Evolutionary conservation across 2,329 filamentous ascomycete species (phyloP).

Genomic region (Pezizomycotina sp.): DNA sequence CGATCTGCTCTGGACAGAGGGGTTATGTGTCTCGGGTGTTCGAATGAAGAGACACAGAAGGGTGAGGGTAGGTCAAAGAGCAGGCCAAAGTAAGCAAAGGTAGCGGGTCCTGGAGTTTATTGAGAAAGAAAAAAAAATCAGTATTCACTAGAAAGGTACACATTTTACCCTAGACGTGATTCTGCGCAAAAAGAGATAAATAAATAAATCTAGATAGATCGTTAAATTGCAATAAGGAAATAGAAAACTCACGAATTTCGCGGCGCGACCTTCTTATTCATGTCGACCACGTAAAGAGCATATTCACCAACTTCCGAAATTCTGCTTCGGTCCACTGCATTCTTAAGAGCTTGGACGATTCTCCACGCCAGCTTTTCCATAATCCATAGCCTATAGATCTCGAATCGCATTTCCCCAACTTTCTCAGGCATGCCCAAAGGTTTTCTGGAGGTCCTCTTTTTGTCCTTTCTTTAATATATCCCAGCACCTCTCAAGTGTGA

Average conservation of each 20-base stretch:
- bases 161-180: no score
- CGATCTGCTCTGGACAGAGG: slow-evolving; percentile 12
- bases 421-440: slow-evolving; percentile 15
- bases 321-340: slow-evolving; percentile 15
- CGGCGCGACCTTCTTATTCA: slow-evolving; percentile 18
- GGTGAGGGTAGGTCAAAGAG: slow-evolving; percentile 14
- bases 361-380: slow-evolving; percentile 17
- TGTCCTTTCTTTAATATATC: slow-evolving; percentile 13
- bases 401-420: slow-evolving; percentile 18
- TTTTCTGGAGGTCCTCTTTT: slow-evolving; percentile 13
- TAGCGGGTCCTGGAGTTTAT: slow-evolving; percentile 17
- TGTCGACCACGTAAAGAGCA: slow-evolving; percentile 16
- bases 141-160: no score
- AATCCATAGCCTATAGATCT: slow-evolving; percentile 19
- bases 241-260: slow-evolving; percentile 17
- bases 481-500: slow-evolving; percentile 16
- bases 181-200: no score
- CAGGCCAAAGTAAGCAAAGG: slow-evolving; percentile 17
- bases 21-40: slow-evolving; percentile 12
- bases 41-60: slow-evolving; percentile 10
- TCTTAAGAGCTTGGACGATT: slow-evolving; percentile 18
- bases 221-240: not conserved
- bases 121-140: no score
- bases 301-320: slow-evolving; percentile 16
- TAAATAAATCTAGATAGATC: no score